These are phyloP conservation scores for Sutorius eximius DNA, from an alignment of 1,284 basidiomycete species.

Conservation along the genomic window DNA sequence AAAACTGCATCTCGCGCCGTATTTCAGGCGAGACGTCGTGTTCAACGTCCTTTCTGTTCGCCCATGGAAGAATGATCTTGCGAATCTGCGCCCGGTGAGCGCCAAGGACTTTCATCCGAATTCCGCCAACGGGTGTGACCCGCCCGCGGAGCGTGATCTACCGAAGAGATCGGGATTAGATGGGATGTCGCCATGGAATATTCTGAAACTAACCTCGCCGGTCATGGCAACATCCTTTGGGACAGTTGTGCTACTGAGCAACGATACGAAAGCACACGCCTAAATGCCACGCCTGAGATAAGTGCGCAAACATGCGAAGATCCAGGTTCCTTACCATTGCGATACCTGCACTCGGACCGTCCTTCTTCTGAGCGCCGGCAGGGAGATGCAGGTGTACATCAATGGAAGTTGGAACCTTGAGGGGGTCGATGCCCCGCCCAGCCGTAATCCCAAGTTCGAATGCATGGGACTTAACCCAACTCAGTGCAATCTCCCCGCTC, in stretches of 20 bases:
- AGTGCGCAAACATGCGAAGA: not conserved
- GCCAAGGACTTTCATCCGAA: slow-evolving; percentile 63
- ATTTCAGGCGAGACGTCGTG: slow-evolving; percentile 77
- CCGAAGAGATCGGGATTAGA: slow-evolving; percentile 1
- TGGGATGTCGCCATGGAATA: not conserved
- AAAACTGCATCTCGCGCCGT: slow-evolving; percentile 71
- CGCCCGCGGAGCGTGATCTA: slow-evolving; percentile 77
- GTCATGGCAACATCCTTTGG: slow-evolving; percentile 78
- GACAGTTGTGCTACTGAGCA: slow-evolving; percentile 74
- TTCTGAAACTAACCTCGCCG: slow-evolving; percentile 57
- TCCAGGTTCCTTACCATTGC: slow-evolving; percentile 62
- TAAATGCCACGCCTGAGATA: slow-evolving; percentile 26
- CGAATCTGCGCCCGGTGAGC: slow-evolving; percentile 82
- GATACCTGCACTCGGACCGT: slow-evolving; percentile 87
- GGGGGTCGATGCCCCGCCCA: slow-evolving; percentile 65
- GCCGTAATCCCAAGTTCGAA: slow-evolving; percentile 79
- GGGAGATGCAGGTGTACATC: slow-evolving; percentile 91
- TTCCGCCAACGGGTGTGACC: slow-evolving; percentile 80
- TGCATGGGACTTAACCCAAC: slow-evolving; percentile 84
- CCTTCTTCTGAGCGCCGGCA: slow-evolving; percentile 86
- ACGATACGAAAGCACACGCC: slow-evolving; percentile 81
- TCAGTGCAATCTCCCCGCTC: slow-evolving; percentile 83
- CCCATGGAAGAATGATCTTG: slow-evolving; percentile 79
- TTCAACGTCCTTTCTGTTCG: slow-evolving; percentile 84
- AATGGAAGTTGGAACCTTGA: slow-evolving; percentile 66